Conservation (phyloP, 2,329 filamentous ascomycete species). For the Trichoderma polysporum region DNA sequence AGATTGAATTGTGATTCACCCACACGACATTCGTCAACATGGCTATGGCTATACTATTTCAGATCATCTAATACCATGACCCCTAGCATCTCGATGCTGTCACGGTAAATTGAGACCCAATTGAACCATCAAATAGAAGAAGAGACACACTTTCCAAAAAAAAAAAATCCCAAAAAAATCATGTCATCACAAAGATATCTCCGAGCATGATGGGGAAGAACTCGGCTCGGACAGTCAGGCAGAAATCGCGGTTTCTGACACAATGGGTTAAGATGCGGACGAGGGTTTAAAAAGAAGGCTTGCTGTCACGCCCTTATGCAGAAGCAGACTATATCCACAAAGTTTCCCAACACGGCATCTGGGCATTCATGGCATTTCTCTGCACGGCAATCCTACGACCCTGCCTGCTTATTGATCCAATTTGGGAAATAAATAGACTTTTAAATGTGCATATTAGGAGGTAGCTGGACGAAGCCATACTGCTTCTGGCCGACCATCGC, state of each 20-base stretch:
- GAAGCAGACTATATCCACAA: neutral
- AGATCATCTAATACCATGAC: neutral
- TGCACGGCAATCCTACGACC: neutral
- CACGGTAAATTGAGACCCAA: neutral
- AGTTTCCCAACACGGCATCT: neutral
- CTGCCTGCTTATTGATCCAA: neutral
- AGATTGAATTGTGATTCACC: neutral
- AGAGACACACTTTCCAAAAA: too few species aligned
- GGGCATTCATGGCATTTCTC: neutral
- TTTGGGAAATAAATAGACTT: neutral
- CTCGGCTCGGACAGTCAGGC: neutral
- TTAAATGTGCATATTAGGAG: neutral
- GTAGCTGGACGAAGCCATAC: neutral
- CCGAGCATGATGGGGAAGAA: too few species aligned
- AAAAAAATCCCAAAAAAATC: neutral
- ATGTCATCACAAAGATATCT: neutral
- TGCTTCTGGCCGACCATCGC: too few species aligned
- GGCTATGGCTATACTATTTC: neutral
- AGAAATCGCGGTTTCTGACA: neutral
- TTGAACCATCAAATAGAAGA: too few species aligned
- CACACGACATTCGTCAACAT: neutral
- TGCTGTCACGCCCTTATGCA: neutral
- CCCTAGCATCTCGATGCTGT: neutral
- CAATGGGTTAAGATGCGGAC: neutral
- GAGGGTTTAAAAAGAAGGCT: neutral